Percentiles rank a stretch among this genome's conserved stretches.
These are phyloP conservation scores for Fusarium coffeatum DNA, from an alignment of 2,329 filamentous ascomycete genomes.

Conservation along the genomic window DNA sequence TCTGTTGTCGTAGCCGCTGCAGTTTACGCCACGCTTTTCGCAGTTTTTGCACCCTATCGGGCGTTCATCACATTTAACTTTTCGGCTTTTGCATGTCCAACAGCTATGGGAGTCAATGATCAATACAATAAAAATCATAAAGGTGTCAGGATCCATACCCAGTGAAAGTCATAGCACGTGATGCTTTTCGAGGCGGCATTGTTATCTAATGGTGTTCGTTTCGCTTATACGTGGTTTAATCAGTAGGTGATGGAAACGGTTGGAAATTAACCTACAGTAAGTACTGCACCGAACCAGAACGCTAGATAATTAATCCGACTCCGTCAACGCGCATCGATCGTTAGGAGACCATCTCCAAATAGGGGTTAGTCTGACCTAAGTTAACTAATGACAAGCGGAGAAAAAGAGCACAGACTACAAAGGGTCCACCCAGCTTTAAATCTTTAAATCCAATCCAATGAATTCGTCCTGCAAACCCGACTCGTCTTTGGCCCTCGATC, in stretches of 20 bases:
- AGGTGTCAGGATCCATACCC: background rate
- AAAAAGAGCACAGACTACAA: no score
- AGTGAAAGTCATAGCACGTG: background rate
- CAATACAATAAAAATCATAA: background rate
- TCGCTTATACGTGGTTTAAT: background rate
- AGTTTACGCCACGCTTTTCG: background rate
- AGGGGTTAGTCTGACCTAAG: no score
- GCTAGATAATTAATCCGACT: background rate
- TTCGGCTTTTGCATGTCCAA: conserved; percentile 3
- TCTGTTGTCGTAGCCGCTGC: background rate
- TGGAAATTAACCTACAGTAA: background rate
- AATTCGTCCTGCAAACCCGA: no score
- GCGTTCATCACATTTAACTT: background rate
- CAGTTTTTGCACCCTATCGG: background rate
- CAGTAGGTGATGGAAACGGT: background rate
- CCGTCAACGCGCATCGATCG: no score
- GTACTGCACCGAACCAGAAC: background rate
- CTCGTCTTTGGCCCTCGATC: no score
- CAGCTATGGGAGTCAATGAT: background rate
- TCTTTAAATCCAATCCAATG: no score
- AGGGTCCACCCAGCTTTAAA: no score
- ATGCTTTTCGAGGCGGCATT: background rate
- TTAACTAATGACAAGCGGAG: no score
- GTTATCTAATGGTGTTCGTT: background rate
- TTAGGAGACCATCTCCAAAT: no score